Base-by-base conservation (phyloP, 2,329 filamentous ascomycete genomes). In the Ophiocordyceps camponoti-leonardi region DNA sequence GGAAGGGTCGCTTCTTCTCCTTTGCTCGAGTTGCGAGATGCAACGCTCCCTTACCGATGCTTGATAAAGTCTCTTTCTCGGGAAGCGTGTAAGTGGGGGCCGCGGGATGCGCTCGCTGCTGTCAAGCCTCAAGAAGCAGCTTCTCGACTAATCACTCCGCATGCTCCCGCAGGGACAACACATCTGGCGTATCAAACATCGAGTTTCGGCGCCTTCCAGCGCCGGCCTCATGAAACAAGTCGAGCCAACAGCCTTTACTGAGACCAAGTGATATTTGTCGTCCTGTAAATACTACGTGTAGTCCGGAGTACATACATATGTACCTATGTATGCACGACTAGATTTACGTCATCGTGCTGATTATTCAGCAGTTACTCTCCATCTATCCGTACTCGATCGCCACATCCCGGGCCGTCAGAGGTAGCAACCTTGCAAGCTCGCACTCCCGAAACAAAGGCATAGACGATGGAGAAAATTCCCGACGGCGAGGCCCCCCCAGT, bases 401-500 rank as follows among this genome's bases (percentile, higher is more conserved):
- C 26, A 28, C 26, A 28, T 10, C 26, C 7, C 6, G 26, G 7
- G 7, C 26, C 23, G 4, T 8, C 23, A 26, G 26, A 11, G 7
- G 10, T 11, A 28, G 4, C 26, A 28, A 10, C 26, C 26, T 28
- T 28, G 26, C 26, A 28, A 11, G 26, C 26, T 28, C 7, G 10
- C 26, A 28, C 26, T 11, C 6, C 10, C 26, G 26, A 28, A 28
- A 18, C 16, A n/a, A 39, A n/a, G 8, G n/a, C 14, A 18, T 4
- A 39, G 11, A 19, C 35, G 5, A 39, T 39, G 35, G 35, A 45
- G 35, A 48, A 45, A 11, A 44, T 10, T 30, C 28, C 19, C 19
- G 3, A 19, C 19, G 18, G 14, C 19, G 6, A 44, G 26, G 16
- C 31, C 40, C 12, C 65, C 2, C 73, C 76, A 0, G 69, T 80